These are phyloP conservation scores for Durotheca rogersii DNA, from an alignment of 495 filamentous ascomycete species.

Conservation along the genomic window DNA sequence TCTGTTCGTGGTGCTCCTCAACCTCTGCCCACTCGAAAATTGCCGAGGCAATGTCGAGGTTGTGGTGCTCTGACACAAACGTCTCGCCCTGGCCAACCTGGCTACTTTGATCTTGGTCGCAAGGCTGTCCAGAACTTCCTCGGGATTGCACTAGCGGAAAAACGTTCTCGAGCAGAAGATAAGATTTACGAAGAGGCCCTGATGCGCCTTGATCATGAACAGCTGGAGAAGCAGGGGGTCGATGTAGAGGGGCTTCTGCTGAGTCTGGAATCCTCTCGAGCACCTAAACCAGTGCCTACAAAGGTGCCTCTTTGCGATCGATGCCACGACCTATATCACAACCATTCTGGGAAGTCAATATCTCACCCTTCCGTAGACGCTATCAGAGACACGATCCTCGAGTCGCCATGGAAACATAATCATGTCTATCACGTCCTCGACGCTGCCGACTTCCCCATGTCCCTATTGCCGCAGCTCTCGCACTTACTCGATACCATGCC, in stretches of 20 bases:
- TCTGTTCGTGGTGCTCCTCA: not conserved
- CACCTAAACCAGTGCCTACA: constrained; percentile 12
- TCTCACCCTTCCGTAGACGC: constrained; percentile 75
- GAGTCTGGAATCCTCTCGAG: constrained; percentile 17
- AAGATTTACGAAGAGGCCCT: constrained; percentile 46
- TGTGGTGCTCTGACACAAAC: constrained; percentile 87
- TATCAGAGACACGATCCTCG: constrained; percentile 75
- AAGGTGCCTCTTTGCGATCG: constrained; percentile 71
- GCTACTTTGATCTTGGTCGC: constrained; percentile 67
- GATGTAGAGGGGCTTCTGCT: constrained; percentile 36
- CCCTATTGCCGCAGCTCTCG: constrained; percentile 65
- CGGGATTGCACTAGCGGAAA: constrained; percentile 23
- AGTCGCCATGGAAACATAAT: constrained; percentile 83
- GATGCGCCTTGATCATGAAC: constrained; percentile 39
- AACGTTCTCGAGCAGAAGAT: constrained; percentile 31
- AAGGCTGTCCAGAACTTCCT: constrained; percentile 53
- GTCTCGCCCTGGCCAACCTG: constrained; percentile 64
- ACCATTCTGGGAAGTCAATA: constrained; percentile 67
- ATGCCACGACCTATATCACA: constrained; percentile 78
- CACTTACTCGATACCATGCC: constrained; percentile 59
- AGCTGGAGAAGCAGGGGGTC: constrained; percentile 46
- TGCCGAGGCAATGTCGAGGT: constrained; percentile 73
- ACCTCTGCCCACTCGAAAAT: constrained; percentile 6
- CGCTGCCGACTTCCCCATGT: constrained; percentile 95
- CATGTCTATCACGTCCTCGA: constrained; percentile 98